Evolutionary conservation across 495 filamentous ascomycete genomes (phyloP).

Genomic region (Penicillium tannophilum): DNA sequence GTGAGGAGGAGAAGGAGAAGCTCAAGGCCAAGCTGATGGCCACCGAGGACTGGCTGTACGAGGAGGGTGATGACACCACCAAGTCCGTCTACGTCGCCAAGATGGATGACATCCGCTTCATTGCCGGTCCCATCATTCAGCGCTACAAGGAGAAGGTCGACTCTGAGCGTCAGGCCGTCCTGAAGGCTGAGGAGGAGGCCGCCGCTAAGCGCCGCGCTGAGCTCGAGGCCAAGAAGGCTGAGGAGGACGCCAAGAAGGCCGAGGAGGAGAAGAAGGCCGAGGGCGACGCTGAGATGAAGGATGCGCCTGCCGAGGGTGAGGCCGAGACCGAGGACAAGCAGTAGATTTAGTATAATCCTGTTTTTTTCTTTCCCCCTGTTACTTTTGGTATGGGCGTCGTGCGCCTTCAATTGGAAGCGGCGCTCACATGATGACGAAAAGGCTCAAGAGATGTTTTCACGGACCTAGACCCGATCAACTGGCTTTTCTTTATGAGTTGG

Average conservation of each 20-base stretch:
- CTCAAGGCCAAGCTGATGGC: slow-evolving; percentile 76
- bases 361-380: slow-evolving; percentile 1
- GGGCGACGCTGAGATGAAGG: slow-evolving; percentile 59
- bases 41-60: slow-evolving; percentile 97
- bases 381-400: neutral
- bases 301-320: slow-evolving; percentile 46
- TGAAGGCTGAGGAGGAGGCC: slow-evolving; percentile 78
- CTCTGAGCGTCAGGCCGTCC: slow-evolving; percentile 77
- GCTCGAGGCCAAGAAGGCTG: slow-evolving; percentile 61
- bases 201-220: slow-evolving; percentile 78
- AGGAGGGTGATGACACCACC: slow-evolving; percentile 93
- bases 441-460: slow-evolving; percentile 31
- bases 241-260: slow-evolving; percentile 55
- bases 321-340: slow-evolving; percentile 49
- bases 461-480: slow-evolving; percentile 27
- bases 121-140: slow-evolving; percentile 90
- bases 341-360: slow-evolving; percentile 27
- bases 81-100: slow-evolving; percentile 92
- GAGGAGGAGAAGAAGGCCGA: slow-evolving; percentile 49
- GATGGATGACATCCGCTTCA: slow-evolving; percentile 91
- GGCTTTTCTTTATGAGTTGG: slow-evolving; percentile 12
- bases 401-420: slow-evolving; percentile 5
- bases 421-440: slow-evolving; percentile 34
- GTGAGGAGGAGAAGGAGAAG: slow-evolving; percentile 89
- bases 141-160: slow-evolving; percentile 94